Base-by-base conservation (phyloP, 495 filamentous ascomycete species). In the Xylaria acuta region DNA sequence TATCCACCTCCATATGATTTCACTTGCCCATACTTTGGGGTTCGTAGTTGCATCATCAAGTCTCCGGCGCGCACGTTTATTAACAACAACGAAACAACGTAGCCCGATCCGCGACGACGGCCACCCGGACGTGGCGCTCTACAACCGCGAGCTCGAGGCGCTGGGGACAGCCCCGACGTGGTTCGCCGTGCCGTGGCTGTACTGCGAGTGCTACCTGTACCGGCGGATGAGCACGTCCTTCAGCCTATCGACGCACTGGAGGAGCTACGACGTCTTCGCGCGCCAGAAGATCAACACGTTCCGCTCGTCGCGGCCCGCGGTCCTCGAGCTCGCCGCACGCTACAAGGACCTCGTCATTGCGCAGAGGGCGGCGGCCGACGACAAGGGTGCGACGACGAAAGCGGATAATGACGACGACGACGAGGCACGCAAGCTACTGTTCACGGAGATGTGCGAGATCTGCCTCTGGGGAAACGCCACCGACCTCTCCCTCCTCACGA, bases 401-500 rank as follows among this genome's bases (percentile, higher is more conserved):
- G n/a, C 12, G 71, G 59, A 81, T n/a, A 38, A 83, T 63, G 68
- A 87, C 67, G 90, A 91, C 43, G 86, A 20, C 81, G 87, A 67
- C 81, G 86, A 92, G 71, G 91, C 92, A 0, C 92, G 97, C 72
- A 87, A 88, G 73, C 78, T 94, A 1, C 80, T 98, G 22, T 99
- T 99, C 80, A 87, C 84, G 3, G 96, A 98, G 80, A 97, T 98
- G 92, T 95, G 90, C 82, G 94, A 98, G 84, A 96, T 98, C 73
- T 98, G 96, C 77, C 88, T 98, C 25, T 98, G 96, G 96, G 97
- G 96, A 11, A 98, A 99, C 81, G 96, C 97, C 5, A 98, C 95
- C 0, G 97, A 98, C 75, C 86, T 98, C 22, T 97, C 93, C 0
- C 91, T 98, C 51, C 84, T 98, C 47, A 97, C 94, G 0, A 92